Evolutionary conservation across 2,329 filamentous ascomycete species (phyloP).

Genomic region (Podosphaera xanthii): DNA sequence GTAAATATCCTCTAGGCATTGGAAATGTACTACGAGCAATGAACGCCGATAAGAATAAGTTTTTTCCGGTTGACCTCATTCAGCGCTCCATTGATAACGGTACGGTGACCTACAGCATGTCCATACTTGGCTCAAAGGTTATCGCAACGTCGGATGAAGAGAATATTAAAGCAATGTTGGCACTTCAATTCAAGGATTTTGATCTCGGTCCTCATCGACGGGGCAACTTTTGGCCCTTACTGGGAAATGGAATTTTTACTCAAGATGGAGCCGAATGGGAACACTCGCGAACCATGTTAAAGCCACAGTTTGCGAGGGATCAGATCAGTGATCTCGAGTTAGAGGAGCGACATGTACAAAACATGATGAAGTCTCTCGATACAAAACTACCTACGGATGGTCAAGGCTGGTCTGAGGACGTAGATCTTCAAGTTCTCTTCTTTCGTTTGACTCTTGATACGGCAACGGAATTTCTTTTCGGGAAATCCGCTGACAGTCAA

Average conservation of each 20-base stretch:
- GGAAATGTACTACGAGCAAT: slow-evolving; percentile 10
- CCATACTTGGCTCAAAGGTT: slow-evolving; percentile 6
- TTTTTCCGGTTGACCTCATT: slow-evolving; percentile 13
- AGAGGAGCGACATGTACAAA: slow-evolving; percentile 44
- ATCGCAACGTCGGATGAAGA: slow-evolving; percentile 15
- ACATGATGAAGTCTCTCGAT: slow-evolving; percentile 34
- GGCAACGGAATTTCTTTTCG: slow-evolving; percentile 27
- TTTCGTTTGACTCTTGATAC: slow-evolving; percentile 36
- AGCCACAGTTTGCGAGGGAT: slow-evolving; percentile 30
- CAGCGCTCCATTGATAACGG: slow-evolving; percentile 16
- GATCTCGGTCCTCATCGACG: slow-evolving; percentile 28
- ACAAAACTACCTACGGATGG: slow-evolving; percentile 27
- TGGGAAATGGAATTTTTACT: slow-evolving; percentile 16
- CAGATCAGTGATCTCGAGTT: slow-evolving; percentile 43
- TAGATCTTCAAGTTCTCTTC: slow-evolving; percentile 41
- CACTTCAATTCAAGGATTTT: slow-evolving; percentile 28
- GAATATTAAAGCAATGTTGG: slow-evolving; percentile 32
- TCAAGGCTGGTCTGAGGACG: slow-evolving; percentile 15
- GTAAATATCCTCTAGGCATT: slow-evolving; percentile 11
- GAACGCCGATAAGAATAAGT: slow-evolving; percentile 7
- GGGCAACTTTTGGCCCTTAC: slow-evolving; percentile 23
- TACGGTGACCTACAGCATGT: slow-evolving; percentile 10
- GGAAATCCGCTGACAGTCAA: slow-evolving; percentile 26
- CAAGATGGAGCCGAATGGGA: slow-evolving; percentile 14
- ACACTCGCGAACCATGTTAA: slow-evolving; percentile 22